A percentile compares a stretch with the other conserved stretches of the same genome.
Conservation (phyloP, 2,329 filamentous ascomycete species). For the Helotiales sp. region DNA sequence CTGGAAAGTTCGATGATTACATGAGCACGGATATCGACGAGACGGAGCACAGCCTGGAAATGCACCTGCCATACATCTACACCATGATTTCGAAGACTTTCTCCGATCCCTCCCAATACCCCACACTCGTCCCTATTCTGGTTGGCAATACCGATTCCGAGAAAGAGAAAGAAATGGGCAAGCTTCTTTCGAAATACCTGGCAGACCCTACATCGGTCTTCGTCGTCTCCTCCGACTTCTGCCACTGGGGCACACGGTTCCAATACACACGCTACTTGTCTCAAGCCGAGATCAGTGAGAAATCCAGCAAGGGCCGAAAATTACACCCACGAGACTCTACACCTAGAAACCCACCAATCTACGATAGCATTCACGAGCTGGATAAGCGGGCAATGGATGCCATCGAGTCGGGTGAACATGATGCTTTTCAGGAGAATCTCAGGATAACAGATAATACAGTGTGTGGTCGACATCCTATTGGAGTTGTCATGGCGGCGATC, state of each 20-base stretch:
- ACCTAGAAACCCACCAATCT: conserved; percentile 57
- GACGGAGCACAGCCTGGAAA: conserved; percentile 90
- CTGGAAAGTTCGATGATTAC: conserved; percentile 54
- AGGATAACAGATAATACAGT: conserved; percentile 82
- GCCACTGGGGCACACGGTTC: conserved; percentile 89
- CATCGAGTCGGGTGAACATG: conserved; percentile 74
- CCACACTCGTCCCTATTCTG: conserved; percentile 80
- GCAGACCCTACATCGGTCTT: conserved; percentile 76
- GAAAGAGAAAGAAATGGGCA: conserved; percentile 69
- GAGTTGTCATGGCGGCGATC: conserved; percentile 84
- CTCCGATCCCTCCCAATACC: conserved; percentile 55
- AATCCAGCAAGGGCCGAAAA: conserved; percentile 35
- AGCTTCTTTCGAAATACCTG: conserved; percentile 75
- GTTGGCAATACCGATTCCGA: conserved; percentile 70
- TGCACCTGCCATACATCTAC: conserved; percentile 94
- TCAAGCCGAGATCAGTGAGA: conserved; percentile 43
- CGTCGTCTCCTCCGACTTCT: conserved; percentile 92
- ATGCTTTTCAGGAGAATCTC: conserved; percentile 68
- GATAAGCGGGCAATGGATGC: conserved; percentile 84
- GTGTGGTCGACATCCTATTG: conserved; percentile 92
- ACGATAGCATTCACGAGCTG: conserved; percentile 79
- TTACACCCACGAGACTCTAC: conserved; percentile 33
- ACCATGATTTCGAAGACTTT: conserved; percentile 63
- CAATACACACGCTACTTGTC: conserved; percentile 77
- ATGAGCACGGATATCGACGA: conserved; percentile 71